phyloP scores from a whole-genome alignment of 805 yeast species.

The Candida golubevii region DNA sequence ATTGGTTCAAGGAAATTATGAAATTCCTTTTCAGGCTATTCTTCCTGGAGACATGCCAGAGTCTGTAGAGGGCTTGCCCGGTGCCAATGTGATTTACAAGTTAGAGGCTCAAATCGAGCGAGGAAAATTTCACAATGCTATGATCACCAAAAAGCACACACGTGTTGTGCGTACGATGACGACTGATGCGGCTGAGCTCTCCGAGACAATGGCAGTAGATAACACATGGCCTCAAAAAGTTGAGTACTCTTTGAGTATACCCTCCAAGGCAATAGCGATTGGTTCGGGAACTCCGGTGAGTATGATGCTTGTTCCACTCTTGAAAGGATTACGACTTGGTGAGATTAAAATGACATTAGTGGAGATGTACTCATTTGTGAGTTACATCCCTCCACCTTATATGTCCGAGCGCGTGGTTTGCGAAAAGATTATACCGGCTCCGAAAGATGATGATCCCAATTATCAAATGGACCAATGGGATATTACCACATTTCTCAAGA shows the following conservation, averaged over 20 bases:
- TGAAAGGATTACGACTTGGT: conserved; percentile 78
- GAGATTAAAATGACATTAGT: conserved; percentile 61
- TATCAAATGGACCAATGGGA: conserved; percentile 66
- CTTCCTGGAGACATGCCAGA: conserved; percentile 84
- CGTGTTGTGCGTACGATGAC: conserved; percentile 84
- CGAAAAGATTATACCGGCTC: conserved; percentile 41
- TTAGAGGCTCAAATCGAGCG: conserved; percentile 79
- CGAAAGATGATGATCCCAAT: conserved; percentile 40
- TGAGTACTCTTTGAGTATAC: conserved; percentile 82
- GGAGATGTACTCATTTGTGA: conserved; percentile 63
- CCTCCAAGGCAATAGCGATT: conserved; percentile 83
- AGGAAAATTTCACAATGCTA: conserved; percentile 65
- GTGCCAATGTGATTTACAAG: conserved; percentile 68
- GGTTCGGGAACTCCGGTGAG: conserved; percentile 75
- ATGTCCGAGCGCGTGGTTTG: conserved; percentile 58
- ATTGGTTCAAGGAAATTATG: conserved; percentile 74
- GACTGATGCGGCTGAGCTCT: conserved; percentile 78
- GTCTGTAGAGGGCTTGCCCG: conserved; percentile 84
- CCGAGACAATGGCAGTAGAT: conserved; percentile 90
- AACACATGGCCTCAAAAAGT: conserved; percentile 94
- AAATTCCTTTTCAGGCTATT: conserved; percentile 81
- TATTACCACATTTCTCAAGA: conserved; percentile 49
- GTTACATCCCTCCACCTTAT: conserved; percentile 52
- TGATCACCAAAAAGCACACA: conserved; percentile 64
- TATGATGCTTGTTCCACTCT: conserved; percentile 69